Conservation (phyloP, 148 eudicot species). For the Rhododendron vialii region DNA sequence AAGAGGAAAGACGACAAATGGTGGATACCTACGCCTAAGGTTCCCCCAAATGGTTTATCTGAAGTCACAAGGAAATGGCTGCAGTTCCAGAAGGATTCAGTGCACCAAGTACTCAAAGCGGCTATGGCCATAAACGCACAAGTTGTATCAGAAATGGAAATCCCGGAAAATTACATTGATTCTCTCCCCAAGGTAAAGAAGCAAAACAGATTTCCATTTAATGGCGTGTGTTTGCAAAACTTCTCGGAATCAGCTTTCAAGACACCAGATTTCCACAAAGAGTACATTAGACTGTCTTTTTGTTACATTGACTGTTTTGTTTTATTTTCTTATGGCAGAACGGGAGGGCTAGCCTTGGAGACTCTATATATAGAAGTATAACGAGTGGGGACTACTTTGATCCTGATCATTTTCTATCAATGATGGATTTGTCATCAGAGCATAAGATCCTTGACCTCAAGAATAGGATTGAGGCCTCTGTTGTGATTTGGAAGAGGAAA, state of each 20-base stretch:
- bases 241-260: not conserved
- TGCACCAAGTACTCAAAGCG: slow-evolving; percentile 74
- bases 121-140: slow-evolving; percentile 85
- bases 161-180: slow-evolving; percentile 70
- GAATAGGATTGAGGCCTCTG: slow-evolving; percentile 65
- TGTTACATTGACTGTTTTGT: not conserved
- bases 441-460: slow-evolving; percentile 65
- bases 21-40: slow-evolving; percentile 76
- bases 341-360: slow-evolving; percentile 65
- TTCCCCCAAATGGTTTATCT: slow-evolving; percentile 61
- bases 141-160: slow-evolving; percentile 61
- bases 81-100: slow-evolving; percentile 62
- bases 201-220: not conserved
- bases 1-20: slow-evolving; percentile 57
- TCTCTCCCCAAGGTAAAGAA: slow-evolving; percentile 61
- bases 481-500: slow-evolving; percentile 67
- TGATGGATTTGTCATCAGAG: slow-evolving; percentile 62
- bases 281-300: not conserved
- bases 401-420: slow-evolving; percentile 47
- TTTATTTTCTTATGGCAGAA: slow-evolving; percentile 33
- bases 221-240: not conserved
- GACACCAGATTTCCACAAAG: not conserved
- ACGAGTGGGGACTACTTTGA: slow-evolving; percentile 52
- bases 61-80: slow-evolving; percentile 57
- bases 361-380: slow-evolving; percentile 46